Conservation (phyloP, 805 yeast species). For the Clavispora vitiphila region DNA sequence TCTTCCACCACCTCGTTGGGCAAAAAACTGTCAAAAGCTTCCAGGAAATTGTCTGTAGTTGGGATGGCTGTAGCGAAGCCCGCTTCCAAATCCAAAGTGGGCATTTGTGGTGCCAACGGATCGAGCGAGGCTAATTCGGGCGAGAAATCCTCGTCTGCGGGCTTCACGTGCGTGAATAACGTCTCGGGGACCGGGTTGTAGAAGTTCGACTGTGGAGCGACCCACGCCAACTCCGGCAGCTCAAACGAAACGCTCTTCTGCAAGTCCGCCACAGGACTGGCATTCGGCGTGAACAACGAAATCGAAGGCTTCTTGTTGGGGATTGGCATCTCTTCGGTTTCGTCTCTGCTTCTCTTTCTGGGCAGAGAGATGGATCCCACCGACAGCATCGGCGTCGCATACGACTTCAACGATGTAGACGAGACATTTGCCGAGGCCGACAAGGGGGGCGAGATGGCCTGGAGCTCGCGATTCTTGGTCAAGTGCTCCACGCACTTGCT, state of each 20-base stretch:
- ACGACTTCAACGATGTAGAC: neutral
- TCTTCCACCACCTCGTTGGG: neutral
- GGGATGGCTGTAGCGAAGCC: neutral
- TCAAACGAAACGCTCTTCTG: neutral
- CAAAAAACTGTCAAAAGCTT: neutral
- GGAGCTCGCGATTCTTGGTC: constrained; percentile 18
- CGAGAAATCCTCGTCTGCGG: neutral
- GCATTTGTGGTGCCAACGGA: neutral
- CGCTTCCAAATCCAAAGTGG: neutral
- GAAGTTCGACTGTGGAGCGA: neutral
- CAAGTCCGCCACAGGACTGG: neutral
- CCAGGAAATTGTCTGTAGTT: neutral
- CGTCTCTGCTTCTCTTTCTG: neutral
- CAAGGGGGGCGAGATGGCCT: neutral
- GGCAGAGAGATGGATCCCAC: constrained; percentile 1
- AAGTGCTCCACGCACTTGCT: constrained; percentile 70
- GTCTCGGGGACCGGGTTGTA: neutral
- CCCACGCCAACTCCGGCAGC: neutral
- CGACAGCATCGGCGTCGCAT: constrained; percentile 6
- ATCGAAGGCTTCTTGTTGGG: neutral
- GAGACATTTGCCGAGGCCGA: neutral
- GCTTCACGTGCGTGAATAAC: neutral
- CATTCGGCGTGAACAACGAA: neutral
- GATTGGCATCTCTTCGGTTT: neutral
- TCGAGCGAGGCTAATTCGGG: neutral